Percentiles rank a stretch among this genome's conserved stretches.
Evolutionary conservation across 2,329 filamentous ascomycete species (phyloP).

Genomic region (Thielaviopsis ethacetica): DNA sequence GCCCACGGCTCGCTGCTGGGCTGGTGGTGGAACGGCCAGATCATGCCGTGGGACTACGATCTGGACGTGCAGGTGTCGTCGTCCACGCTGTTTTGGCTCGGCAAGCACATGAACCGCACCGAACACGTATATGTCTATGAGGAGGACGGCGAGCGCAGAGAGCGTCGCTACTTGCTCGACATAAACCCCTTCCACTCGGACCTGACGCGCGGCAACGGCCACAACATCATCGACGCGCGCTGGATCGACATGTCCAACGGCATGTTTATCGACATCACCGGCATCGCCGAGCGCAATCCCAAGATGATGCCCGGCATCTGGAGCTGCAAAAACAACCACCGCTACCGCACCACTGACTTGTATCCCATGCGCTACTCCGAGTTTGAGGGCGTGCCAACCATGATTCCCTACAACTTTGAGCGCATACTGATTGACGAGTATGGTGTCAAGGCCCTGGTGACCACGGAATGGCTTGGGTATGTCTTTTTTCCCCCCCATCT

Average conservation of each 20-base stretch:
- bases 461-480: constrained; percentile 46
- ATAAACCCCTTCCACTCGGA: constrained; percentile 55
- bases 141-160: constrained; percentile 25
- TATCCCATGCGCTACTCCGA: constrained; percentile 59
- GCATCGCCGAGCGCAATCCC: constrained; percentile 50
- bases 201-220: constrained; percentile 45
- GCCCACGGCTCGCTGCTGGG: constrained; percentile 71
- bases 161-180: constrained; percentile 51
- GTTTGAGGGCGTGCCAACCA: constrained; percentile 58
- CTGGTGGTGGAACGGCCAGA: constrained; percentile 75
- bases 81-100: constrained; percentile 49
- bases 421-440: constrained; percentile 51
- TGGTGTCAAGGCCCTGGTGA: constrained; percentile 39
- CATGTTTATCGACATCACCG: constrained; percentile 73
- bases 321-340: constrained; percentile 68
- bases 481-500: constrained; percentile 17
- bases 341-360: constrained; percentile 52
- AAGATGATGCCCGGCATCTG: constrained; percentile 44
- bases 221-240: constrained; percentile 69
- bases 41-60: constrained; percentile 75
- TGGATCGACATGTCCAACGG: constrained; percentile 67
- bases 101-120: constrained; percentile 51
- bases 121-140: constrained; percentile 39
- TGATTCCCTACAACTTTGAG: constrained; percentile 54
- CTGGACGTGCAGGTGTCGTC: constrained; percentile 64